phyloP scores from a whole-genome alignment of 164 flowering plant genomes.

The Nelumbo lutea region DNA sequence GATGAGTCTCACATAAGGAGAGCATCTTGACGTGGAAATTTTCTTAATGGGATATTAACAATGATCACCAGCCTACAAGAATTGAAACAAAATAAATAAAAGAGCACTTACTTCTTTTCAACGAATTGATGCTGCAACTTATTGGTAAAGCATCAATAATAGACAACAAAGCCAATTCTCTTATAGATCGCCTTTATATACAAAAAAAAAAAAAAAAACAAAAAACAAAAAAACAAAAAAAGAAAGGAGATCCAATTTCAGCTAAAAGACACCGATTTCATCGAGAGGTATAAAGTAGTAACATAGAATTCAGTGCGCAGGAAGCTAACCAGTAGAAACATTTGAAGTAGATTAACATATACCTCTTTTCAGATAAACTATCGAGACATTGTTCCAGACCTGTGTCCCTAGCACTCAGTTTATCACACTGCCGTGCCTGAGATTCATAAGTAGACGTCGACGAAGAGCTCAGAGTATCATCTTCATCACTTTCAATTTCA shows the following conservation, averaged over 20 bases:
- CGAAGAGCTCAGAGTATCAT: slow-evolving; percentile 57
- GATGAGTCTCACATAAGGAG: too few species aligned
- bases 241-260: background rate
- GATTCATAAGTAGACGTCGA: slow-evolving; percentile 31
- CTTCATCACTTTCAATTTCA: slow-evolving; percentile 77
- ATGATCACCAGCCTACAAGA: background rate
- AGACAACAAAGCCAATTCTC: slow-evolving; percentile 64
- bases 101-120: slow-evolving; percentile 62
- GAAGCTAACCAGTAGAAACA: too few species aligned
- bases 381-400: slow-evolving; percentile 63
- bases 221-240: background rate
- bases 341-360: background rate
- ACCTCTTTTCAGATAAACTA: slow-evolving; percentile 87
- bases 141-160: slow-evolving; percentile 50
- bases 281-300: background rate
- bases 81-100: background rate
- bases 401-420: slow-evolving; percentile 30
- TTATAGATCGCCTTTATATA: slow-evolving; percentile 41
- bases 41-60: background rate
- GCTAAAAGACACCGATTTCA: background rate
- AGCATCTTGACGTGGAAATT: too few species aligned
- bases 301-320: background rate
- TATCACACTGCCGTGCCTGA: slow-evolving; percentile 38
- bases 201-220: background rate
- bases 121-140: slow-evolving; percentile 64